These are phyloP conservation scores for Medicago arabica DNA, from an alignment of 306 rosid species.

Conservation along the genomic window DNA sequence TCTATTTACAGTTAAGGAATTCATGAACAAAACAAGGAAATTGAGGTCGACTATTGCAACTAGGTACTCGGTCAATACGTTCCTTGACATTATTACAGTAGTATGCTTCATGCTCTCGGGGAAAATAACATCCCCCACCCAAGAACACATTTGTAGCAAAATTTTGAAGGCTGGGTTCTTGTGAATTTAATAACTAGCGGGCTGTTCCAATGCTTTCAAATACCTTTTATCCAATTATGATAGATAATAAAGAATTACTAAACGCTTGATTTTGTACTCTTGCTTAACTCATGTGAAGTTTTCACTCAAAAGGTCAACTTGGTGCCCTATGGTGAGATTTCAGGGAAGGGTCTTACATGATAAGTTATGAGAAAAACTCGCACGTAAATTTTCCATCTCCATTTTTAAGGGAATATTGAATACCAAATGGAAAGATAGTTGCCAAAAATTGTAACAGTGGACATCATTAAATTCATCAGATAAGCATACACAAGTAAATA, in stretches of 20 bases:
- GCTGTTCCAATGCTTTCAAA: slow-evolving; percentile 9
- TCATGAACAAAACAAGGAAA: slow-evolving; percentile 1
- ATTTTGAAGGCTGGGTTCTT: neutral
- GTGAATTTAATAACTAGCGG: neutral
- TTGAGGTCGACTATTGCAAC: slow-evolving; percentile 9
- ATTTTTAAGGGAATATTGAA: neutral
- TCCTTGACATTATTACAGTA: neutral
- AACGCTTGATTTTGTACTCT: neutral
- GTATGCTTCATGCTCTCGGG: neutral
- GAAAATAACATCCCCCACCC: slow-evolving; percentile 9
- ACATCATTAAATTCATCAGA: neutral
- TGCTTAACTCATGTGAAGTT: neutral
- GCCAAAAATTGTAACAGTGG: slow-evolving; percentile 2
- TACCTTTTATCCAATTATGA: slow-evolving; percentile 1
- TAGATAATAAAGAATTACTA: neutral
- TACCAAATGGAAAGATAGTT: slow-evolving; percentile 15
- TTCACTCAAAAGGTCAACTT: neutral
- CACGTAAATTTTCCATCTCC: neutral
- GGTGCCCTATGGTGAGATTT: too few species aligned
- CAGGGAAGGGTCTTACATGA: neutral
- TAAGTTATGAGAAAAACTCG: neutral
- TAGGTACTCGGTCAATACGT: neutral
- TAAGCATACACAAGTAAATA: neutral
- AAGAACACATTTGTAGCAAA: neutral
- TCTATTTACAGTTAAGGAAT: slow-evolving; percentile 3